Base-by-base conservation (phyloP, 108 stramenopile species). In the Cyclotella atomus region DNA sequence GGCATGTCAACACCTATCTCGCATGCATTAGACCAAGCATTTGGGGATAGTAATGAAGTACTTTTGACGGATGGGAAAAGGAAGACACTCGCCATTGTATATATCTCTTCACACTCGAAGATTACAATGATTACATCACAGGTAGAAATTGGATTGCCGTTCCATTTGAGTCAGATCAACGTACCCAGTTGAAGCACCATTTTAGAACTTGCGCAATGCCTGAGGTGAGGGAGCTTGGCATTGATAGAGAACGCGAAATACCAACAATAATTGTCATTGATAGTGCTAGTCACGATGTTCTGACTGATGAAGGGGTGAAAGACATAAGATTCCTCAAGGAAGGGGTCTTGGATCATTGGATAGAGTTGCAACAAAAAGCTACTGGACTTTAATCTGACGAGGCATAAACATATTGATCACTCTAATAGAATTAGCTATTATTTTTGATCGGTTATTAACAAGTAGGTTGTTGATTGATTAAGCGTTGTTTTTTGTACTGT, bases 211-310 rank as follows among this genome's bases (percentile, higher is more conserved):
- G 88, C 49, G 86, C 83, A 23, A 66, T 68, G n/a, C 32, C 55
- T 49, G 90, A 91, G 78, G 23, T 87, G 43, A 45, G 71, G 14
- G 59, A 67, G n/a, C 35, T 91, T 60, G 71, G 59, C 14, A 70
- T 88, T 35, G 75, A 79, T 38, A 76, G 88, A 36, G 85, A 84
- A 52, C 83, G 63, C 29, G 86, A 84, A 36, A 86, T 91, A 46
- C 90, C 88, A 2, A 85, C 90, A 52, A 61, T 88, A 6, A 71
- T 91, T 52, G 79, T 91, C 7, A 50, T 91, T 30, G 84, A 87
- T 50, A 75, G 88, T 20, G 17, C 36, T n/a, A 75, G 86, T n/a
- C 88, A 86, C 15, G 63, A 64, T 12, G 65, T 91, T 2, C 41
- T 91, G 1, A 87, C 88, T 24, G 67, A 44, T 7, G 62, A 73